A percentile compares a stretch with the other conserved stretches of the same genome.
phyloP scores from a whole-genome alignment of 441 rosid species.

The Corymbia calophylla region DNA sequence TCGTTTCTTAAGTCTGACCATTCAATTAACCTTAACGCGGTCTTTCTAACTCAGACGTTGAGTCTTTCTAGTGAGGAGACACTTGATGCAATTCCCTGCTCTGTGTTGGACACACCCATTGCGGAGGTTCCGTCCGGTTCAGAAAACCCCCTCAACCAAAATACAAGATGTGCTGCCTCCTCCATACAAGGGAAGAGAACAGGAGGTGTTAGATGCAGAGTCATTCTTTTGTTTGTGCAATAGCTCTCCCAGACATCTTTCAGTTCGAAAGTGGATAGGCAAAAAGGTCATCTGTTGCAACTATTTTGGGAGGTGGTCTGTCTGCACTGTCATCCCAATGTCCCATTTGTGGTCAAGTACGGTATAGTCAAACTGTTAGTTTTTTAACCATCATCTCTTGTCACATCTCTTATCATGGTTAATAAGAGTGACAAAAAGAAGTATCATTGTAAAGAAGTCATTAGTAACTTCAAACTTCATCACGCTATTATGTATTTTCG shows the following conservation, averaged over 20 bases:
- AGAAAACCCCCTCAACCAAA: constrained; percentile 53
- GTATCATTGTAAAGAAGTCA: neutral
- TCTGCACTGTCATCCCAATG: accelerated
- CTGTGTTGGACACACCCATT: constrained; percentile 57
- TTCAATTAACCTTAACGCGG: neutral
- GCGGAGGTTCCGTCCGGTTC: constrained; percentile 39
- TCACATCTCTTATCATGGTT: neutral
- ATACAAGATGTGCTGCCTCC: constrained; percentile 48
- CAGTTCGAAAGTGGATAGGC: neutral
- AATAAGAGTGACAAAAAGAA: neutral
- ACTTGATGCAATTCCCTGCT: constrained; percentile 56
- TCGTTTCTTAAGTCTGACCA: neutral
- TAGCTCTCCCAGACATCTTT: neutral
- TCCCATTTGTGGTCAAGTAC: neutral
- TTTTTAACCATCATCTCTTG: neutral
- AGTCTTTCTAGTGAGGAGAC: constrained; percentile 73
- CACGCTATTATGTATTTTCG: accelerated
- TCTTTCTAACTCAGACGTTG: constrained; percentile 43
- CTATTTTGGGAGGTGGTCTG: accelerated
- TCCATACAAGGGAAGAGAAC: constrained; percentile 39
- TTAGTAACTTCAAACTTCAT: neutral
- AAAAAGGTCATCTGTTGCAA: neutral
- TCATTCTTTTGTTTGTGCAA: neutral
- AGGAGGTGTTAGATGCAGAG: constrained; percentile 33
- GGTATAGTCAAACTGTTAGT: accelerated